Evolutionary conservation across 169 alveolate genomes (phyloP), one percentile per base, ranked within the genome.

Genomic region (Plasmodium yoelii): DNA sequence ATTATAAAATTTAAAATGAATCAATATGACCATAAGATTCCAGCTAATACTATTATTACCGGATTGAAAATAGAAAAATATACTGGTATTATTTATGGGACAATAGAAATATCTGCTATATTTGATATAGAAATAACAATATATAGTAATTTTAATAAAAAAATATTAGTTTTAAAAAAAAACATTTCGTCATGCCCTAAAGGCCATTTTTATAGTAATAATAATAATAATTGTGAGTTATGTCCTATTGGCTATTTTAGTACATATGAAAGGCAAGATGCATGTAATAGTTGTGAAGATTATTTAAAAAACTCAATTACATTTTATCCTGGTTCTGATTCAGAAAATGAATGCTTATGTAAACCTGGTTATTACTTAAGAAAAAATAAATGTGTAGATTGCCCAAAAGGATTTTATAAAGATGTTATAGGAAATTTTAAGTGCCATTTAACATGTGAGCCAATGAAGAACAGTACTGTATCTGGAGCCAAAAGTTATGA

Each of bases 181-280:
- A 34, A 86, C 49, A 26, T 82, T 39, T 53, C 92, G 39, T 7
- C 71, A 7, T 95, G 97, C 88, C 74, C 89, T 5, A 95, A 94
- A 46, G 97, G 97, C 34, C 42, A 34, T 34, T 34, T 34, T 34
- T 80, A 73, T 70, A 92, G 69, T 80, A 88, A 28, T 70, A 39
- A 73, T 39, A 63, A 51, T 3, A 74, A 90, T 22, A 82, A 59
- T 56, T 95, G 97, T 63, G 59, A 26, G n/a, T 87, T 57, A 22
- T 95, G 97, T 67, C 95, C 96, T 18, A 15, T 87, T 5, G 97
- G 96, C 8, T 51, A 93, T 12, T 95, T 92, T 74, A 91, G 92
- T 60, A 53, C 47, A n/a, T 72, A 46, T 18, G 57, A 13, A 12
- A 67, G 87, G 51, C 56, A 47, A 8, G 55, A 49, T 47, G 12